These are phyloP conservation scores for Furcasterigmium sp. DNA, from an alignment of 2,329 filamentous ascomycete species.

Conservation along the genomic window DNA sequence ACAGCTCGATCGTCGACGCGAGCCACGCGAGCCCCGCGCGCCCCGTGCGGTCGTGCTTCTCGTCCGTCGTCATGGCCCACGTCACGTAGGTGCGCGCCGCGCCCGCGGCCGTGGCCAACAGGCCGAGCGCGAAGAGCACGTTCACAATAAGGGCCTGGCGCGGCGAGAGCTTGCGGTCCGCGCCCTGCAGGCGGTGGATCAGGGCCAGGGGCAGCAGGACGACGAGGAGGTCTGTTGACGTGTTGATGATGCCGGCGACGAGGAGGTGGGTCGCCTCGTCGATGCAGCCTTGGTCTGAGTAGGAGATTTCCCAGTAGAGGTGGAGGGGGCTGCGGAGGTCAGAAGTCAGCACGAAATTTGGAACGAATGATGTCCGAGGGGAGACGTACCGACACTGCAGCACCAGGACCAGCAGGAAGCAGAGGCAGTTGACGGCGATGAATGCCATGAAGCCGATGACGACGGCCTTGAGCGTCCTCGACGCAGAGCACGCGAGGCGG, in stretches of 20 bases:
- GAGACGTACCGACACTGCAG: slow-evolving; percentile 32
- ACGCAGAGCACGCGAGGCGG: slow-evolving; percentile 25
- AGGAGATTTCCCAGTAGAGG: slow-evolving; percentile 29
- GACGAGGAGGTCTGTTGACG: slow-evolving; percentile 52
- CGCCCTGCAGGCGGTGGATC: slow-evolving; percentile 23
- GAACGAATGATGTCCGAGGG: slow-evolving; percentile 14
- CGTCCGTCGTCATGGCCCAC: slow-evolving; percentile 18
- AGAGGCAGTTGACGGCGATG: slow-evolving; percentile 23
- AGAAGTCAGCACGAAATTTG: background rate
- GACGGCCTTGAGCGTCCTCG: slow-evolving; percentile 21
- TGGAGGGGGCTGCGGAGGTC: slow-evolving; percentile 26
- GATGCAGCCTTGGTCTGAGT: slow-evolving; percentile 32
- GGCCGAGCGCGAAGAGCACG: slow-evolving; percentile 43
- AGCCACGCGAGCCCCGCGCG: slow-evolving; percentile 28
- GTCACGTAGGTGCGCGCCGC: slow-evolving; percentile 30
- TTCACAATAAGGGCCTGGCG: slow-evolving; percentile 41
- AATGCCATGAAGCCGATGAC: slow-evolving; percentile 21
- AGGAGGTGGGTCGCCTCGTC: slow-evolving; percentile 46
- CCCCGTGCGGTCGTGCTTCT: slow-evolving; percentile 28
- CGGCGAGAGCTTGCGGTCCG: slow-evolving; percentile 34
- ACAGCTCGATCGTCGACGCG: slow-evolving; percentile 30
- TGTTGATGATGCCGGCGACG: slow-evolving; percentile 53
- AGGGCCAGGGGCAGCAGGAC: slow-evolving; percentile 45
- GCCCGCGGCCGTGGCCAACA: slow-evolving; percentile 36
- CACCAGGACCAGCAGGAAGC: slow-evolving; percentile 28